Base-by-base conservation (phyloP, 129 eudicot genomes). In the Apium graveolens region DNA sequence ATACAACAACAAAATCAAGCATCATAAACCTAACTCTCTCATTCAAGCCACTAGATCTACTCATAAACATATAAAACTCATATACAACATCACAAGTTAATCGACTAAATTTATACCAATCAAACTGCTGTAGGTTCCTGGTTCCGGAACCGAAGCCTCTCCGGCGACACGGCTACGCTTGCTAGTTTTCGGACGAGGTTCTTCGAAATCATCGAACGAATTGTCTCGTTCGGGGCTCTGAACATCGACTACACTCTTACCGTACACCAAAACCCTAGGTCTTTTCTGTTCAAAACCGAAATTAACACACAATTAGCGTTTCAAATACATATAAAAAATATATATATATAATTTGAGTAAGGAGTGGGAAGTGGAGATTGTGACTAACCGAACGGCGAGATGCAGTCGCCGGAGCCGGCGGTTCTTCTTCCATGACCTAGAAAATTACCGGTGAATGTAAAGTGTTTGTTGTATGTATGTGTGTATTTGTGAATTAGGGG, bases 371-470 rank as follows among this genome's bases (percentile, higher is more conserved):
- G 18, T 26, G 49, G 51, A 31, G 63, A 51, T 46, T 68, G 9
- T 29, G 60, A 85, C 90, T 82, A 39, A 92, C 97, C 85, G 94
- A 84, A 10, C 97, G 94, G 76, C 95, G 97, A 81, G 84, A 39
- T 4, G 48, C 79, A 35, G 81, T 75, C 6, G 86, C 97, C 62
- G 90, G 79, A 78, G 76, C 81, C 16, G 65, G 76, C 45, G 74
- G 89, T 65, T 87, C 91, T 65, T 87, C 94, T 70, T 91, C 97
- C 92, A 91, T 91, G 81, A 32, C 60, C 74, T 78, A 10, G 32
- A 73, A 11, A n/a, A 60, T 60, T n/a, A 11, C 1, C 16, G 29
- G 68, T 60, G 16, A n/a, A 18, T 17, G 5, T 49, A 10, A 46
- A 16, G 53, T 46, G 53, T 0, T 14, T 0, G 20, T 49, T 49